A percentile compares a stretch with the other conserved stretches of the same genome.
These are phyloP conservation scores for Ceratobasidium theobromae DNA, from an alignment of 1,284 basidiomycete species.

Conservation along the genomic window DNA sequence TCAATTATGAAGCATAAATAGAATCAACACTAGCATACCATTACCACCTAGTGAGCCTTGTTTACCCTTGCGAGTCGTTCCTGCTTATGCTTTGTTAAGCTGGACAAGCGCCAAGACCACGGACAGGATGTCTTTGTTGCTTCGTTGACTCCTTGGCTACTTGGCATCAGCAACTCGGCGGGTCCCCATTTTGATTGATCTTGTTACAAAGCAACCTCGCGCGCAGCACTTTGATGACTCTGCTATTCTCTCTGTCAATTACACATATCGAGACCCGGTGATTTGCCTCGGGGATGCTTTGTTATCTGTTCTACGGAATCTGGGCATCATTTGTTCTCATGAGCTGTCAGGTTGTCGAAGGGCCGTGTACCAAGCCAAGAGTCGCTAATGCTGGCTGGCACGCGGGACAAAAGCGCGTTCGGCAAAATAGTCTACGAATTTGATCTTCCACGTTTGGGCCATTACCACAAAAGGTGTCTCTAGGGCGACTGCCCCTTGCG, in stretches of 20 bases:
- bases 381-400: background rate
- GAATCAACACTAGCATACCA: too few relatives aligned
- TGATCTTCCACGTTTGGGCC: slow-evolving; percentile 4
- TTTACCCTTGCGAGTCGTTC: background rate
- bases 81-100: background rate
- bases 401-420: slow-evolving; percentile 16
- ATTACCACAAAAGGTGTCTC: background rate
- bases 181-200: background rate
- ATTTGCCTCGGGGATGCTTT: background rate
- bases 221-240: background rate
- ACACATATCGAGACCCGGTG: background rate
- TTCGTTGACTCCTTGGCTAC: background rate
- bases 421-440: slow-evolving; percentile 24
- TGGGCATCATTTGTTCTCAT: background rate
- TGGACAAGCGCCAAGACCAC: background rate
- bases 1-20: too few relatives aligned
- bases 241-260: background rate
- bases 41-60: too few relatives aligned
- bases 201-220: background rate
- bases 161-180: background rate
- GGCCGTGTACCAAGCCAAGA: background rate
- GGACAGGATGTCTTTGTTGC: background rate
- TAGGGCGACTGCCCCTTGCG: slow-evolving; percentile 3
- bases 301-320: background rate
- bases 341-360: background rate